These are phyloP conservation scores for Cutaneotrichosporon cutaneum DNA, from an alignment of 1,284 basidiomycete species.

Conservation along the genomic window DNA sequence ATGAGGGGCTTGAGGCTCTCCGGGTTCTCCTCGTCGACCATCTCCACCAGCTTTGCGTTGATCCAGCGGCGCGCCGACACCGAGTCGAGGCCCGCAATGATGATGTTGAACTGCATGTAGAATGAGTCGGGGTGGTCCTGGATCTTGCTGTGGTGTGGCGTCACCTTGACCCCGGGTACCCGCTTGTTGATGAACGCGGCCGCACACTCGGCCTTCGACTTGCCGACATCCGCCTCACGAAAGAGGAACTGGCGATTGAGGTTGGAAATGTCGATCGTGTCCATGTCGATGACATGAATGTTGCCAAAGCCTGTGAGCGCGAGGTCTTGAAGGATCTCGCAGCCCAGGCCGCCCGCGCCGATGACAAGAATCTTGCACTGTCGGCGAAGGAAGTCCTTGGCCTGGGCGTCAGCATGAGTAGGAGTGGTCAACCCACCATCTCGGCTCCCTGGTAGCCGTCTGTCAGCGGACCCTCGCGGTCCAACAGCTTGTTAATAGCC, in stretches of 20 bases:
- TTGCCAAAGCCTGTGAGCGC: slow-evolving; percentile 92
- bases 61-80: slow-evolving; percentile 98
- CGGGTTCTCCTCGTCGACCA: slow-evolving; percentile 85
- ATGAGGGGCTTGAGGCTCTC: slow-evolving; percentile 97
- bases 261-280: slow-evolving; percentile 99
- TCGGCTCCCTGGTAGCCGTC: slow-evolving; percentile 39
- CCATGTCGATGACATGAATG: slow-evolving; percentile 99
- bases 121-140: slow-evolving; percentile 97
- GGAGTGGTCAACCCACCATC: slow-evolving; percentile 22
- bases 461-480: slow-evolving; percentile 48
- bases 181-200: slow-evolving; percentile 94
- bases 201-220: slow-evolving; percentile 89
- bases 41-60: slow-evolving; percentile 91
- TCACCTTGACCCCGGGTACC: slow-evolving; percentile 89
- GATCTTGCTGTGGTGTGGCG: slow-evolving; percentile 96
- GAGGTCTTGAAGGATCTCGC: slow-evolving; percentile 91
- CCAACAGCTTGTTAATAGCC: slow-evolving; percentile 45
- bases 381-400: slow-evolving; percentile 80
- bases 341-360: slow-evolving; percentile 90
- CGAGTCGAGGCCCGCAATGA: slow-evolving; percentile 98
- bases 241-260: slow-evolving; percentile 98
- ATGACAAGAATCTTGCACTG: slow-evolving; percentile 94
- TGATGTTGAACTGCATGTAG: slow-evolving; percentile 93
- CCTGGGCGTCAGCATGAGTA: slow-evolving; percentile 55
- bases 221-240: slow-evolving; percentile 78